Evolutionary conservation across 805 yeast species (phyloP), one percentile per base, ranked within the genome.

Genomic region (Saturnispora saitoi): DNA sequence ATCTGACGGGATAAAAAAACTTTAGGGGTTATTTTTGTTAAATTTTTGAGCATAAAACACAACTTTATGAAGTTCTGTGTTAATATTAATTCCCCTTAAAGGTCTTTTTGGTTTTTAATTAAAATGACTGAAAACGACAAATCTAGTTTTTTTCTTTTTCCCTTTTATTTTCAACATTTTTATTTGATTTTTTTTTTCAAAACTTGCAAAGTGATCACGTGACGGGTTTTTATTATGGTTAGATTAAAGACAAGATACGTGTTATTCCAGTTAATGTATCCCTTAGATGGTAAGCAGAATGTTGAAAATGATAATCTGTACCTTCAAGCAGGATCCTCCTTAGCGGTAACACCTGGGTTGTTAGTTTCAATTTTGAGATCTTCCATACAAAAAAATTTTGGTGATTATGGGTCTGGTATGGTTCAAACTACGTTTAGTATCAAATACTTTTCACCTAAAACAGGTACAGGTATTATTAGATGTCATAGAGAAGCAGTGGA

Each of bases 231-330:
- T 30, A 43, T n/a, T 5, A 90, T 90, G 98, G 98, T 90, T 14
- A 77, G 98, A 58, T 71, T 90, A 28, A 90, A 90, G 63, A 81
- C 89, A 15, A 70, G 98, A 56, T 90, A 91, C 58, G 72, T 90
- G 11, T 70, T 89, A 4, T 90, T 91, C 62, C 95, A 89, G 55
- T 65, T 90, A 0, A 63, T 86, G 4, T 80, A 80, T 54, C 95
- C 95, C 0, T 76, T 72, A 4, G 24, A 43, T n/a, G 42, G 45
- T 1, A 44, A 20, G 4, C 47, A 40, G 24, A 17, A 26, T 8
- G 31, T 12, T n/a, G 40, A 22, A 11, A 43, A 44, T 14, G 45
- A 36, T 4, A 14, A 28, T 20, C 29, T 43, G 37, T 38, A 66
- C 10, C 64, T 76, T 0, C 57, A 76, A 10, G 58, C 78, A 11